Conservation (phyloP, 2,329 filamentous ascomycete genomes). For the Eutypa lata region DNA sequence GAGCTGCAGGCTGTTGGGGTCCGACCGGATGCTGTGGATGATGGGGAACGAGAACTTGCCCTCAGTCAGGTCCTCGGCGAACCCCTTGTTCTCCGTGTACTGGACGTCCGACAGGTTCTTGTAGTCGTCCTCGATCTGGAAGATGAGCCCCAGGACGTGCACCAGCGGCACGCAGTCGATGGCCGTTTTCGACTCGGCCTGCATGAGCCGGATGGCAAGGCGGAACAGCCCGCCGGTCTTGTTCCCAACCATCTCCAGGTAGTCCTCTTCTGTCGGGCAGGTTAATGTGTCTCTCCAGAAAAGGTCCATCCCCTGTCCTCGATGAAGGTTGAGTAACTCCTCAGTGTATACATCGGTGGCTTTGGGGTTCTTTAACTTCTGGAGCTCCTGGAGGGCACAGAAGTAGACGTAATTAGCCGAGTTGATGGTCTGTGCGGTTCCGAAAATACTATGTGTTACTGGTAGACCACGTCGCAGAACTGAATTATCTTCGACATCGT, state of each 20-base stretch:
- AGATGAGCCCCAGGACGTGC: conserved; percentile 80
- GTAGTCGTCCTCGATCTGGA: conserved; percentile 93
- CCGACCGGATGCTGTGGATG: conserved; percentile 84
- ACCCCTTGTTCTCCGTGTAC: conserved; percentile 86
- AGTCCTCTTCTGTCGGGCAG: conserved; percentile 82
- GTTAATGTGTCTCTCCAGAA: conserved; percentile 86
- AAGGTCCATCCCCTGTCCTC: conserved; percentile 87
- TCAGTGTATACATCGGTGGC: conserved; percentile 73
- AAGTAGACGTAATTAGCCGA: conserved; percentile 90
- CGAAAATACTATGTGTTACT: conserved; percentile 81
- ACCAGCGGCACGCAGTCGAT: conserved; percentile 79
- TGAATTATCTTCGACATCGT: conserved; percentile 84
- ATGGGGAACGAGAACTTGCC: conserved; percentile 96
- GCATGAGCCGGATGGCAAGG: conserved; percentile 83
- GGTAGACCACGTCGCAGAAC: conserved; percentile 74
- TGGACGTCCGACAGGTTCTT: conserved; percentile 74
- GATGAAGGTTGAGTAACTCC: conserved; percentile 79
- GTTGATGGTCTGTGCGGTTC: conserved; percentile 85
- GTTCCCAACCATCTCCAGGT: conserved; percentile 90
- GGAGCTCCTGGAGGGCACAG: conserved; percentile 70
- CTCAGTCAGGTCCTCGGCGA: conserved; percentile 93
- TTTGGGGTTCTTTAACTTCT: conserved; percentile 64
- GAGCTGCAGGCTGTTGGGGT: conserved; percentile 72
- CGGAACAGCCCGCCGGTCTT: conserved; percentile 88
- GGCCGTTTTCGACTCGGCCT: conserved; percentile 60